Percentiles rank a stretch among this genome's conserved stretches.
Conservation (phyloP, 805 yeast genomes). For the Candida quercuum region DNA sequence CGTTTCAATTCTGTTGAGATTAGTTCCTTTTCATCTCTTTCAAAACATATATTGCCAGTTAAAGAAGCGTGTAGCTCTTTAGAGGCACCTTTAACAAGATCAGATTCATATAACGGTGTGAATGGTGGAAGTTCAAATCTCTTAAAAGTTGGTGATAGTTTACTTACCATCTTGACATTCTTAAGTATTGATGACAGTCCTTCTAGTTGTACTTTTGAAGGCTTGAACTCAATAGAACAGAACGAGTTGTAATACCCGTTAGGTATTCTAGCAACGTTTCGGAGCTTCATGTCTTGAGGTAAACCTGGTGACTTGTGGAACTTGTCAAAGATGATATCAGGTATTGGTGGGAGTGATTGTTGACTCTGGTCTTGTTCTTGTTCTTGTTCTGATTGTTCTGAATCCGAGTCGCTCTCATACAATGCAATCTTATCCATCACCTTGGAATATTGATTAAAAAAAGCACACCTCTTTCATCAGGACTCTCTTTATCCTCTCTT, state of each 20-base stretch:
- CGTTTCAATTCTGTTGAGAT: not conserved
- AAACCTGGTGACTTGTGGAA: constrained; percentile 9
- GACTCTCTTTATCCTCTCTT: too few relatives aligned
- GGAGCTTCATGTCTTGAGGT: constrained; percentile 9
- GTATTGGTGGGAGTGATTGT: constrained; percentile 8
- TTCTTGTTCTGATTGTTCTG: constrained; percentile 3
- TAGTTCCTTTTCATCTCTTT: not conserved
- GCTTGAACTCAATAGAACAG: constrained; percentile 9
- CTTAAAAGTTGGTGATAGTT: constrained; percentile 6
- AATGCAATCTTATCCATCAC: not conserved
- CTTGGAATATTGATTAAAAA: too few relatives aligned
- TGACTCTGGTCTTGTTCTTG: not conserved
- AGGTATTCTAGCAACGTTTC: constrained; percentile 6
- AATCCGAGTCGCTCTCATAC: constrained; percentile 2
- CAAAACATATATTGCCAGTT: constrained; percentile 1
- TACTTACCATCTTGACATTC: constrained; percentile 3
- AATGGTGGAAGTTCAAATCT: constrained; percentile 1
- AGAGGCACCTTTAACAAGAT: not conserved
- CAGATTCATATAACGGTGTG: constrained; percentile 5
- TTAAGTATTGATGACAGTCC: not conserved
- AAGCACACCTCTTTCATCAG: too few relatives aligned
- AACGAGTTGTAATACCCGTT: constrained; percentile 5
- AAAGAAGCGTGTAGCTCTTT: constrained; percentile 14
- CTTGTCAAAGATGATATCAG: constrained; percentile 10
- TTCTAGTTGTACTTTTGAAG: not conserved